These are phyloP conservation scores for Phragmites australis DNA, from an alignment of 176 grass and related monocot genomes.

Conservation along the genomic window DNA sequence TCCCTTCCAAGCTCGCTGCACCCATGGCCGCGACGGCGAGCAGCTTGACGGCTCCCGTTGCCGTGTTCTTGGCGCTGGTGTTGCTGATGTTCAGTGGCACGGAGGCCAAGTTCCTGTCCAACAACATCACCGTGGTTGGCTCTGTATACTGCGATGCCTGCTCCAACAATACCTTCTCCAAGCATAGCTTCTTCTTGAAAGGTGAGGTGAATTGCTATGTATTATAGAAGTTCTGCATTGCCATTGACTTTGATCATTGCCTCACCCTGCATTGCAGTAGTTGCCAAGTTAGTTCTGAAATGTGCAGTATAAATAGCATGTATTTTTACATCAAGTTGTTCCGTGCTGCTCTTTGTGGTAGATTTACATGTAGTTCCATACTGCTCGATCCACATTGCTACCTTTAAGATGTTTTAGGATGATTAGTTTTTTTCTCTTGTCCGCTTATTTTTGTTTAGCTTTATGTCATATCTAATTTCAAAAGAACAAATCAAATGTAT, in stretches of 20 bases:
- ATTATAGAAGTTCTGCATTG: background rate
- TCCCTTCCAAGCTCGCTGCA: slow-evolving; percentile 26
- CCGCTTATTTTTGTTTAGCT: background rate
- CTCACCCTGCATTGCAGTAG: slow-evolving; percentile 8
- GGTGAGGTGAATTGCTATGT: slow-evolving; percentile 43
- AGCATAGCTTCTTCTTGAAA: slow-evolving; percentile 95
- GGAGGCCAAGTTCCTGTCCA: slow-evolving; percentile 56
- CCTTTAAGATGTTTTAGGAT: background rate
- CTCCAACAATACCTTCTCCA: slow-evolving; percentile 94
- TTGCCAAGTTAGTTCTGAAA: background rate
- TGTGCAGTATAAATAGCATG: background rate
- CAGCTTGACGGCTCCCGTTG: slow-evolving; percentile 16
- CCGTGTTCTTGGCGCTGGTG: slow-evolving; percentile 19
- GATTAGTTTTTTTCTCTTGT: background rate
- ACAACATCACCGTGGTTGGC: slow-evolving; percentile 90
- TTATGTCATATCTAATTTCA: too few relatives aligned
- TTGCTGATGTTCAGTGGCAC: slow-evolving; percentile 13
- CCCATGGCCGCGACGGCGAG: slow-evolving; percentile 35
- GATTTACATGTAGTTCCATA: background rate
- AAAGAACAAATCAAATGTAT: too few relatives aligned
- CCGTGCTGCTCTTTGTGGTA: background rate
- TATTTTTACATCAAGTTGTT: background rate
- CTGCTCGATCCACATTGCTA: background rate
- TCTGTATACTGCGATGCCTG: slow-evolving; percentile 94
- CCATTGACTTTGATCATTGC: background rate